Percentiles rank a stretch among this genome's conserved stretches.
phyloP scores from a whole-genome alignment of 768 basidiomycete genomes.

The Multifurca ochricompacta region DNA sequence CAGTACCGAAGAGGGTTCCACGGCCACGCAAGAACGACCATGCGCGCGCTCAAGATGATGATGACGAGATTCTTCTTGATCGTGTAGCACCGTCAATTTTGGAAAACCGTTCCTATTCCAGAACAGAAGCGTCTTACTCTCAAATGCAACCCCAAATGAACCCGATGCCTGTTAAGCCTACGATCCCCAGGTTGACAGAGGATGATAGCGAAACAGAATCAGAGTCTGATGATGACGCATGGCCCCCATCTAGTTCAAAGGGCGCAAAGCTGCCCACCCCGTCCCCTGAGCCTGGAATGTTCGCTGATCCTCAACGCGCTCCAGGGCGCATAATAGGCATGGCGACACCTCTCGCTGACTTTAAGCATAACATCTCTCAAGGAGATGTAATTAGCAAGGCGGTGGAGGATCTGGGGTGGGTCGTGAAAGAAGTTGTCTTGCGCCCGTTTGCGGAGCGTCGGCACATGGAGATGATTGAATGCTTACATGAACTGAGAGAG shows the following conservation, averaged over 20 bases:
- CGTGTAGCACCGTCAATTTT: slow-evolving; percentile 2
- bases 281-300: slow-evolving; percentile 25
- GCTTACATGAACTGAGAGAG: slow-evolving; percentile 59
- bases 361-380: slow-evolving; percentile 55
- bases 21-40: slow-evolving; percentile 56
- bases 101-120: slow-evolving; percentile 15
- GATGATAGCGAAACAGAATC: slow-evolving; percentile 51
- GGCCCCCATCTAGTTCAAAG: slow-evolving; percentile 21
- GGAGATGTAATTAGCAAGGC: slow-evolving; percentile 83
- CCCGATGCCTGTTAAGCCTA: slow-evolving; percentile 20
- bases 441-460: slow-evolving; percentile 66
- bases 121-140: slow-evolving; percentile 26
- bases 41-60: slow-evolving; percentile 52
- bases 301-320: slow-evolving; percentile 44
- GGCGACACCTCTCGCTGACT: slow-evolving; percentile 69
- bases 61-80: slow-evolving; percentile 20
- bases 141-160: slow-evolving; percentile 13
- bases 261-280: slow-evolving; percentile 20
- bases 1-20: slow-evolving; percentile 58
- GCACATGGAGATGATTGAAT: slow-evolving; percentile 62
- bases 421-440: slow-evolving; percentile 62
- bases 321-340: slow-evolving; percentile 71
- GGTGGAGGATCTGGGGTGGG: slow-evolving; percentile 66
- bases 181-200: slow-evolving; percentile 21
- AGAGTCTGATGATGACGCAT: slow-evolving; percentile 35